Conservation (phyloP, 2,329 filamentous ascomycete genomes). For the Monilinia laxa region DNA sequence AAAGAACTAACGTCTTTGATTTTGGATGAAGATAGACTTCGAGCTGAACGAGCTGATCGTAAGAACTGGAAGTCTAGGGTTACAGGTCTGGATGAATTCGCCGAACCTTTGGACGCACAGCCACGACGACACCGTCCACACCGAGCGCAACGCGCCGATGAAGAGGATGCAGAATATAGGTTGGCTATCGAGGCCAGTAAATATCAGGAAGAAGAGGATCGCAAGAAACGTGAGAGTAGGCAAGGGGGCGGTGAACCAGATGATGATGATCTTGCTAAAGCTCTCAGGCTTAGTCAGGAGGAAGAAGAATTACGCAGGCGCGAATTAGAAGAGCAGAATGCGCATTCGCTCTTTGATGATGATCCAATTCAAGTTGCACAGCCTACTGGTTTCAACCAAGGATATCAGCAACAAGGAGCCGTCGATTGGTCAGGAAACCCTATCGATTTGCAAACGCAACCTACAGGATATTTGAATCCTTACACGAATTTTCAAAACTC, state of each 20-base stretch:
- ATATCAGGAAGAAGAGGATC: constrained; percentile 89
- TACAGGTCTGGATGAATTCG: constrained; percentile 84
- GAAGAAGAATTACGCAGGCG: constrained; percentile 88
- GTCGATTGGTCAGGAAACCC: constrained; percentile 98
- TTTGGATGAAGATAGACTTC: constrained; percentile 87
- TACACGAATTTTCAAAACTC: constrained; percentile 51
- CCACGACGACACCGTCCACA: constrained; percentile 47
- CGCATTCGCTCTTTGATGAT: constrained; percentile 86
- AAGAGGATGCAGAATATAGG: constrained; percentile 87
- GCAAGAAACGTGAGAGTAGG: constrained; percentile 66
- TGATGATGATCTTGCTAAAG: constrained; percentile 90
- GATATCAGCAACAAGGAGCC: constrained; percentile 93
- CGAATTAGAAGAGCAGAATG: constrained; percentile 84
- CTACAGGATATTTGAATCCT: constrained; percentile 69
- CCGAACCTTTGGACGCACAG: constrained; percentile 47
- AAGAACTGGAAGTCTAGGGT: constrained; percentile 97
- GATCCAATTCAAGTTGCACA: constrained; percentile 57
- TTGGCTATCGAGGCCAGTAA: constrained; percentile 94
- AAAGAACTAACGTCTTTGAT: constrained; percentile 94
- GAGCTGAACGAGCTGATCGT: constrained; percentile 84
- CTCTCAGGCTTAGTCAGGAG: constrained; percentile 89
- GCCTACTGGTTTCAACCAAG: constrained; percentile 89
- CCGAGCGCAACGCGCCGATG: constrained; percentile 58
- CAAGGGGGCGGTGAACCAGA: constrained; percentile 48
- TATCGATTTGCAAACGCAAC: constrained; percentile 80